Base-by-base conservation (phyloP, 179 eudicot genomes). In the Gypsophila paniculata region DNA sequence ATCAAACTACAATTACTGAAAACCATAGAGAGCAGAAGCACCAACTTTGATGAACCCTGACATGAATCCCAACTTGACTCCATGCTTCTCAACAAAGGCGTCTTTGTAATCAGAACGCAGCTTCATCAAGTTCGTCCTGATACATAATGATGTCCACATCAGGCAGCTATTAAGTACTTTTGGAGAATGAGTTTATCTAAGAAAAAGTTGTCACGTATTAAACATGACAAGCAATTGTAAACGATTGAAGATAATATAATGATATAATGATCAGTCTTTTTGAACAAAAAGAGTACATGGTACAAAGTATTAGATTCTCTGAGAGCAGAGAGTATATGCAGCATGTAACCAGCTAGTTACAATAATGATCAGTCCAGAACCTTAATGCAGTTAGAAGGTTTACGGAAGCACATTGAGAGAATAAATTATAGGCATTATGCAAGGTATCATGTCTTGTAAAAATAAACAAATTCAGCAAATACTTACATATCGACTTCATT, bases 81-180 rank as follows among this genome's bases (percentile, higher is more conserved):
- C 99, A 82, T 94, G 99, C 82, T 94, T 94, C 80, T 94, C 97
- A 65, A 85, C 81, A 81, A 94, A 94, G 65, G 91, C 86, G 75
- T 94, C 99, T 79, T 94, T 94, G 82, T 94, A 94, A 44, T 94
- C 99, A 69, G 99, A 86, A 18, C 99, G 99, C 59, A 94, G 92
- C 79, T 91, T 91, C 99, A 91, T 94, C 86, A 94, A 80, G 80
- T 94, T 94, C 48, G 97, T 89, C 99, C 99, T 94, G 86, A 69
- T 69, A 72, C 49, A 64, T 39, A 49, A 76, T n/a, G 29, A 57
- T 7, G 21, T 38, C 52, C 69, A 49, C 71, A 59, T 68, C 17
- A 78, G 69, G 66, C 61, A 61, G 32, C 60, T 14, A 46, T 11
- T 13, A 69, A 42, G 62, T 48, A 48, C 51, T 5, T 65, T 10